Base-by-base conservation (phyloP, 2,329 filamentous ascomycete species). In the Dactylellina sp. region DNA sequence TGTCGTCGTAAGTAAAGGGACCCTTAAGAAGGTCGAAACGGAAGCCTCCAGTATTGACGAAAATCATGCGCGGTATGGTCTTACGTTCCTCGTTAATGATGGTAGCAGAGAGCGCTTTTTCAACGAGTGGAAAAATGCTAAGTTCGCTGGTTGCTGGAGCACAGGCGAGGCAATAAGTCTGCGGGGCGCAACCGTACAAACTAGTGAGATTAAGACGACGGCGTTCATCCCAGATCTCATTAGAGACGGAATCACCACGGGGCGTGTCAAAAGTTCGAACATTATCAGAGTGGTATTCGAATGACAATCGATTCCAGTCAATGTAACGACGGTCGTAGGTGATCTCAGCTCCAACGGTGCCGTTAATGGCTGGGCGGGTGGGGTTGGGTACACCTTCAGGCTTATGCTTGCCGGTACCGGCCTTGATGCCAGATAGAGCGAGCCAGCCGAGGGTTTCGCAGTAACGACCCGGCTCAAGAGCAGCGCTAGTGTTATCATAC, bases 1-100 rank as follows among this genome's bases (percentile, higher is more conserved):
- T 92, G 2, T 89, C 90, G 80, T 99, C 95, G 40, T 88, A 88
- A 0, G 95, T 98, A 79, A 98, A 98, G 0, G 89, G 84, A 0
- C 95, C 95, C 80, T 94, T 88, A 84, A 97, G 96, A 75, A 99
- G 91, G 80, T 99, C 95, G 81, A 98, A 99, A 47, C 95, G 91
- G 76, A 99, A 88, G 2, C 91, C 91, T 24, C 95, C 95, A 0
- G 92, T 97, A 81, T 99, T 99, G 64, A 91, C 85, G 56, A 98
- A 87, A 28, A 89, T 88, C 9, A 98, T 82, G 5, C 87, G 86
- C 7, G 92, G 85, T 42, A 86, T 84, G 64, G 88, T 84, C 22
- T 85, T 83, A 2, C 89, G 85, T 32, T 84, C 82, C 42, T 86
- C 79, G 63, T 87, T 88, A 64, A 83, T 82, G 32, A 93, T 82